These are phyloP conservation scores for Vaccinium macrocarpon DNA, from an alignment of 148 eudicot species.

Conservation along the genomic window DNA sequence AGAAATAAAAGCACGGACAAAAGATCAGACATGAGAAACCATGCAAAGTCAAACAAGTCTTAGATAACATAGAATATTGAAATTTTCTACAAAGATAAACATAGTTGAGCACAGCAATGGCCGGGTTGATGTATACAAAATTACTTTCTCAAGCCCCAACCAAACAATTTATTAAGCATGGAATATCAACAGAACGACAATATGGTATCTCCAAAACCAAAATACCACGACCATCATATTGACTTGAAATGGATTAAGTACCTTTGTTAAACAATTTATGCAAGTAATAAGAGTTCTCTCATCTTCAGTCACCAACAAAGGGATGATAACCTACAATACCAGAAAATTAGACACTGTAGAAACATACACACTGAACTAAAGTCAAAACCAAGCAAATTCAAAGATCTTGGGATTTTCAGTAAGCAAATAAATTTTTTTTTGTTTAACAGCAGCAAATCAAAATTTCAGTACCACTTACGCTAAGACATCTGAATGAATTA, in stretches of 20 bases:
- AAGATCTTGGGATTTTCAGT: not conserved
- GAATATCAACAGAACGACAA: not conserved
- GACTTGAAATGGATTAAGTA: conserved; percentile 20
- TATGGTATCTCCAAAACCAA: not conserved
- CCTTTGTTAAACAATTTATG: conserved; percentile 95
- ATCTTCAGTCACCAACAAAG: conserved; percentile 80
- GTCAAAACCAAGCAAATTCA: not conserved
- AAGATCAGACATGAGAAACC: not conserved
- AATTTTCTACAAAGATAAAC: not conserved
- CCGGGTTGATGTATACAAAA: not conserved
- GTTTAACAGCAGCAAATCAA: too few species aligned
- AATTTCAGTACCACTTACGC: conserved; percentile 43
- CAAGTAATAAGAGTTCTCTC: conserved; percentile 89
- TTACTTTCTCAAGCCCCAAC: not conserved
- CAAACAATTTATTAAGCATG: not conserved
- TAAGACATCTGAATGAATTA: conserved; percentile 76
- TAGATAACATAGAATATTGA: not conserved
- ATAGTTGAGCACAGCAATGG: not conserved
- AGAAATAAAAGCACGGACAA: not conserved
- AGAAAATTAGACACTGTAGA: conserved; percentile 9
- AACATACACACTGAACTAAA: not conserved
- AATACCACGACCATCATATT: not conserved
- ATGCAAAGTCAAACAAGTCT: not conserved
- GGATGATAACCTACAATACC: conserved; percentile 75
- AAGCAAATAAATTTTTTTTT: too few species aligned